Evolutionary conservation across 305 asterid genomes (phyloP).

Genomic region (Fraxinus nigra): DNA sequence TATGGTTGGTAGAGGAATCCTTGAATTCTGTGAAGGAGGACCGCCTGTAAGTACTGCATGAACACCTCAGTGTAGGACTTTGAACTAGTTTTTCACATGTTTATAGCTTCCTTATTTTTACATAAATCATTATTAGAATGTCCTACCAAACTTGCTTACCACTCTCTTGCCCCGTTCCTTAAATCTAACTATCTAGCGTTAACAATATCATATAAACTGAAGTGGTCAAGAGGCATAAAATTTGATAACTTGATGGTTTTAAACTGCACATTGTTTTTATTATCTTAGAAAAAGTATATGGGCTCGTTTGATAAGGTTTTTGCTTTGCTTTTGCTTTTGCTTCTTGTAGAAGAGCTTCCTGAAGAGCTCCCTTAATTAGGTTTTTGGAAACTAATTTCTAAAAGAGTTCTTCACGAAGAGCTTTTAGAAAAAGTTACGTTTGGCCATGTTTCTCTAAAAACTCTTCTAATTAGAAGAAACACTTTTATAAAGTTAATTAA

Average conservation of each 20-base stretch:
- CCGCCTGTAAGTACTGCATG: conserved; percentile 65
- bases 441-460: background rate
- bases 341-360: background rate
- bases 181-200: background rate
- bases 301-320: background rate
- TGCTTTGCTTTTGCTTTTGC: background rate
- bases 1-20: conserved; percentile 82
- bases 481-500: too few relatives aligned
- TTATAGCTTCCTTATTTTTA: conserved; percentile 1
- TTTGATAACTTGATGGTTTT: background rate
- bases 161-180: background rate
- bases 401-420: background rate
- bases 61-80: conserved; percentile 10
- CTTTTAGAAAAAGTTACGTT: background rate
- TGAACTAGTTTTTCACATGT: background rate
- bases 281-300: background rate
- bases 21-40: conserved; percentile 76
- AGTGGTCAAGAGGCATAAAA: background rate
- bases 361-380: background rate
- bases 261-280: background rate
- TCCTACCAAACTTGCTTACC: background rate
- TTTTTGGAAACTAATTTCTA: background rate
- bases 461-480: background rate
- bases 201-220: background rate
- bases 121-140: background rate